These are phyloP conservation scores for Alisma plantagoaquatica DNA, from an alignment of 106 monocot genomes.

Conservation along the genomic window DNA sequence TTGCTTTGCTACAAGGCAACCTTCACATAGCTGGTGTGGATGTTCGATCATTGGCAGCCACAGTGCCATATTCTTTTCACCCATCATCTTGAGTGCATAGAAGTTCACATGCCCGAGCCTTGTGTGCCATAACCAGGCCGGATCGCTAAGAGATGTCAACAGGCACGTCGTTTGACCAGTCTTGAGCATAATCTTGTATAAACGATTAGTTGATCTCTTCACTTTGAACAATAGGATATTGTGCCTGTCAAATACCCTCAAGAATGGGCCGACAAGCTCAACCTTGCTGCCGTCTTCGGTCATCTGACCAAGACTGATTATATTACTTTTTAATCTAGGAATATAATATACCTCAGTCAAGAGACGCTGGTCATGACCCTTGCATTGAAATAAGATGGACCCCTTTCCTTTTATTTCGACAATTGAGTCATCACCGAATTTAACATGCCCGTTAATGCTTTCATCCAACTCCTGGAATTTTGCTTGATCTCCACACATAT, in stretches of 20 bases:
- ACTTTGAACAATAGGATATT: not conserved
- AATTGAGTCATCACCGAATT: not conserved
- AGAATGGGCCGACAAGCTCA: not conserved
- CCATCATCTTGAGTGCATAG: not conserved
- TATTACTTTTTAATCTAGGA: not conserved
- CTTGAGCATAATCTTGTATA: not conserved
- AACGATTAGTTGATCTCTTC: not conserved
- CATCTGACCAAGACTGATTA: not conserved
- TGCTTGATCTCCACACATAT: not conserved
- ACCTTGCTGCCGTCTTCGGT: not conserved
- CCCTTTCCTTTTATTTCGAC: not conserved
- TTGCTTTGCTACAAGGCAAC: slow-evolving; percentile 4
- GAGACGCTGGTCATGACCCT: not conserved
- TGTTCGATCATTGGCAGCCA: not conserved
- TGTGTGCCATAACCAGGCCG: not conserved
- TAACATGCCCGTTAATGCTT: not conserved
- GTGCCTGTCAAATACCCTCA: not conserved
- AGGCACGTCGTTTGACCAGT: not conserved
- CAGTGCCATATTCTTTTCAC: not conserved
- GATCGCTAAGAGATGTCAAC: not conserved
- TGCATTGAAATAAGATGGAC: not conserved
- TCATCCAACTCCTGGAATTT: not conserved
- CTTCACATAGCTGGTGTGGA: not conserved
- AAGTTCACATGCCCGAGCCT: not conserved
- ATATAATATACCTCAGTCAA: not conserved